These are phyloP conservation scores for Asterella californica DNA, from an alignment of 225 moss, liverwort and hornwort species.

Conservation along the genomic window DNA sequence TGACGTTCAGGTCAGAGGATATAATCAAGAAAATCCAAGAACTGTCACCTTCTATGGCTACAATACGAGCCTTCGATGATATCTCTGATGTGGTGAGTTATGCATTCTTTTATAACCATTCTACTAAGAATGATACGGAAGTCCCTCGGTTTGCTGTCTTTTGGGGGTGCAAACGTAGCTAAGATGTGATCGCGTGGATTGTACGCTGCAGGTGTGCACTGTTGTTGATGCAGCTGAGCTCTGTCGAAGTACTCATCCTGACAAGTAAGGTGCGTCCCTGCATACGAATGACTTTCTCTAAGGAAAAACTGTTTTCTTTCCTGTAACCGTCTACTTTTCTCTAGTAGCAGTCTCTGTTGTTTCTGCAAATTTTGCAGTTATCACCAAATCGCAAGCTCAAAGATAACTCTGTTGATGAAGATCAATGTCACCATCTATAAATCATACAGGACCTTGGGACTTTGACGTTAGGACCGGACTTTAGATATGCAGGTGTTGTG, in stretches of 20 bases:
- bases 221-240: conserved; percentile 99
- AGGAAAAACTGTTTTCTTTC: not conserved
- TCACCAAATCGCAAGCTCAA: not conserved
- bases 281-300: conserved; percentile 32
- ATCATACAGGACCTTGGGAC: not conserved
- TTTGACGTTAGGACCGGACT: not conserved
- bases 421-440: not conserved
- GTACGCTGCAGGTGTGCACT: conserved; percentile 69
- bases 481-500: not conserved
- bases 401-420: not conserved
- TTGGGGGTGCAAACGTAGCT: conserved; percentile 14
- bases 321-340: not conserved
- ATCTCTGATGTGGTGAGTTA: conserved; percentile 85
- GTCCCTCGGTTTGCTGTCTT: not conserved
- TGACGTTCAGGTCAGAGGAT: conserved; percentile 68
- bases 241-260: conserved; percentile 97
- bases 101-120: not conserved
- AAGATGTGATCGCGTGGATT: conserved; percentile 7
- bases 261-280: conserved; percentile 99
- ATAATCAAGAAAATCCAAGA: conserved; percentile 63
- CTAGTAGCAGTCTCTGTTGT: not conserved
- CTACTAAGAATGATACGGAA: no score
- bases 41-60: conserved; percentile 90
- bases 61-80: conserved; percentile 90
- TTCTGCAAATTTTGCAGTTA: not conserved